Conservation (phyloP, 2,329 filamentous ascomycete species). For the Sordariomycetes sp. region DNA sequence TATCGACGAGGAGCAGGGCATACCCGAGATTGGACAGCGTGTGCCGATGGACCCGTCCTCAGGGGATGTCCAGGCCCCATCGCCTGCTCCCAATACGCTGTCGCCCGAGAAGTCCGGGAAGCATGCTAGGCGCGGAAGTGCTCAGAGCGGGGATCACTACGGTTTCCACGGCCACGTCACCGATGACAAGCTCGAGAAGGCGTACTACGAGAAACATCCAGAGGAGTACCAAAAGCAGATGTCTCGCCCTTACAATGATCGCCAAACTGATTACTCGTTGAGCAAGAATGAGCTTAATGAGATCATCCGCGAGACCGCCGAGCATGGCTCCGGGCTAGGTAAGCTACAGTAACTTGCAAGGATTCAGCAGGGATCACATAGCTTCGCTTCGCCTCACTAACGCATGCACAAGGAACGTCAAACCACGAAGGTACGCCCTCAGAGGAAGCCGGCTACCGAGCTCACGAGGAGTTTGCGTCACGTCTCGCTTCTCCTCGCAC, state of each 20-base stretch:
- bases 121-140: constrained; percentile 58
- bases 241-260: constrained; percentile 34
- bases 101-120: constrained; percentile 26
- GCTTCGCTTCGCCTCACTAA: neutral
- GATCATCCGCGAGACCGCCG: constrained; percentile 63
- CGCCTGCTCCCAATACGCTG: constrained; percentile 47
- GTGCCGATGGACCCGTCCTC: constrained; percentile 90
- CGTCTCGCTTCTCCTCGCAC: constrained; percentile 57
- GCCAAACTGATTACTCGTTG: constrained; percentile 63
- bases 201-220: constrained; percentile 87
- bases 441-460: constrained; percentile 82
- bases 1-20: constrained; percentile 67
- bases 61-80: constrained; percentile 91
- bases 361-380: neutral
- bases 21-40: constrained; percentile 81
- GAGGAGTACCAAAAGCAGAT: constrained; percentile 65
- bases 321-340: constrained; percentile 36
- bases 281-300: constrained; percentile 84
- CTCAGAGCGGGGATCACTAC: constrained; percentile 57
- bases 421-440: constrained; percentile 63
- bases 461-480: constrained; percentile 70
- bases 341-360: constrained; percentile 18
- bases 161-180: constrained; percentile 76
- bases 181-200: constrained; percentile 74
- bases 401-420: constrained; percentile 40